Percentiles rank a stretch among this genome's conserved stretches.
These are phyloP conservation scores for Aspergillus sp. DNA, from an alignment of 2,329 filamentous ascomycete genomes.

Conservation along the genomic window DNA sequence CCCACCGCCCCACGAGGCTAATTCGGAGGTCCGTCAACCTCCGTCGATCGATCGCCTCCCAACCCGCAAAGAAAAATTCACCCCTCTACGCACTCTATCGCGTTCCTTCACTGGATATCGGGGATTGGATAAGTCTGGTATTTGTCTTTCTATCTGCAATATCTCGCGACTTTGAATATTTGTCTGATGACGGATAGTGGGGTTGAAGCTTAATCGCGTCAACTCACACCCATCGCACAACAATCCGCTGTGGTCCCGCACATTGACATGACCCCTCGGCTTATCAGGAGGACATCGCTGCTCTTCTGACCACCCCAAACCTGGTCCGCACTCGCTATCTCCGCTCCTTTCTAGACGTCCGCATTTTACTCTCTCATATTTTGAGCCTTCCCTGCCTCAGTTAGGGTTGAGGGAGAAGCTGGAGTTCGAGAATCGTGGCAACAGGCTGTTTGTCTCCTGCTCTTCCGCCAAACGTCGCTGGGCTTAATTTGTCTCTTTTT, in stretches of 20 bases:
- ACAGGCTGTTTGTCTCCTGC: slow-evolving; percentile 6
- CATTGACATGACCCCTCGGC: slow-evolving; percentile 31
- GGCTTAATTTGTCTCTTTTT: slow-evolving; percentile 3
- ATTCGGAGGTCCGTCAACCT: slow-evolving; percentile 23
- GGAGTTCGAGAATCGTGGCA: slow-evolving; percentile 2
- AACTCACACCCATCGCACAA: slow-evolving; percentile 33
- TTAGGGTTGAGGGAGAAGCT: slow-evolving; percentile 2
- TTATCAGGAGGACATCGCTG: slow-evolving; percentile 22
- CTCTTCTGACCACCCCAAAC: slow-evolving; percentile 8
- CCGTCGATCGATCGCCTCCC: slow-evolving; percentile 21
- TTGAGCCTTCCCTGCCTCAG: not conserved
- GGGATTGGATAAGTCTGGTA: not conserved
- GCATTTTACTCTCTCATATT: not conserved
- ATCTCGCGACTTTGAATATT: not conserved
- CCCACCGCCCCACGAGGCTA: slow-evolving; percentile 30
- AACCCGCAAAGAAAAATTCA: slow-evolving; percentile 11
- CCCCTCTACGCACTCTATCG: slow-evolving; percentile 1
- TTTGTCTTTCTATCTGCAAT: not conserved
- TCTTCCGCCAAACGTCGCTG: not conserved
- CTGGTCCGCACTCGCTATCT: not conserved
- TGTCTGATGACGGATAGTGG: slow-evolving; percentile 22
- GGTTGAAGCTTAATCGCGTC: slow-evolving; percentile 20
- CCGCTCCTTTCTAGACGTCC: not conserved
- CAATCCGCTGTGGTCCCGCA: slow-evolving; percentile 27
- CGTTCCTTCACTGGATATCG: not conserved